Evolutionary conservation across 352 stramenopile species (phyloP), one percentile per base, ranked within the genome.

Genomic region (Phytopythium kandeliae): DNA sequence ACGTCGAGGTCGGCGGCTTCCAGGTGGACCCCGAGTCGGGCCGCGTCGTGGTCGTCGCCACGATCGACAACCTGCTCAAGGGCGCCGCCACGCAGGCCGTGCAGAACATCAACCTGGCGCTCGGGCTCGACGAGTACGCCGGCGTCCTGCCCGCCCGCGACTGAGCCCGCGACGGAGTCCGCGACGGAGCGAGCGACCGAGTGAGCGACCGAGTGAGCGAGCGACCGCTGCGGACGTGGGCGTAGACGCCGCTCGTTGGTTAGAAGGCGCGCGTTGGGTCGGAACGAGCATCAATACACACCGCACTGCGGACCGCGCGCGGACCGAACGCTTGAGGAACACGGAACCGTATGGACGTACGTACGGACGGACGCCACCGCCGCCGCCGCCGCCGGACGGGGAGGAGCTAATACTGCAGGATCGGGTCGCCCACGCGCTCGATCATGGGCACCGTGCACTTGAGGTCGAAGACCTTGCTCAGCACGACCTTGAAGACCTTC

Each of bases 61-160:
- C 87, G 22, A 97, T 98, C 56, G 92, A 98, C 68, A 98, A 98
- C 65, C 71, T 98, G 44, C 76, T 97, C 48, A 97, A 97, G 79
- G 92, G 92, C 13, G 92, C 92, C 4, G 90, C 89, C 38, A 96
- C 86, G 3, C 92, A 98, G 69, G 88, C 88, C 30, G 67, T 97
- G 55, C 92, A 98, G 64, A 98, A 97, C 72, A 96, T 98, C 65
- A 98, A 98, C 65, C 59, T 97, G 28, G 86, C 94, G 33, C 71
- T 97, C 47, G 91, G 87, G 15, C 78, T 97, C 26, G 78, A 95
- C 33, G 92, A 98, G 55, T 88, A 83, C 65, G 69, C 74, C 8
- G 81, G 81, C 30, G 87, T 92, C 41, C 58, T 71, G 19, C 30
- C 30, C 10, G 19, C 19, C 10, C 24, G 54, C 46, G n/a, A 50